Base-by-base conservation (phyloP, 192 early-diverging fungal species). In the Backusella morwellensis region DNA sequence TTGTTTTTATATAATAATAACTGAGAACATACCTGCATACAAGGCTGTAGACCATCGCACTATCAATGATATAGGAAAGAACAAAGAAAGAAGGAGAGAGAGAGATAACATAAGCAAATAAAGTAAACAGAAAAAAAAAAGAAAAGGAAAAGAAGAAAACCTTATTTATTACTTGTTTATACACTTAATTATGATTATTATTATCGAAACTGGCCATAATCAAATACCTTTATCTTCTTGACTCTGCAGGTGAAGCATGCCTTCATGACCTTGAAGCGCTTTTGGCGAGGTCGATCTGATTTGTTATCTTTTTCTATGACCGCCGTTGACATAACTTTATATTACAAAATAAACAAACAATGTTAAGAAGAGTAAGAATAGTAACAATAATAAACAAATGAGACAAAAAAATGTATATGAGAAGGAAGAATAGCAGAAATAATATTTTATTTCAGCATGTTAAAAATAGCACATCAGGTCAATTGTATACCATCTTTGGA, bases 11-110 rank as follows among this genome's bases (percentile, higher is more conserved):
- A 23, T 54, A 12, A 12, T 12, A 12, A 38, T 36, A 41, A n/a
- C 19, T 12, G 59, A 77, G 14, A 35, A 59, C 47, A n/a, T 82
- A 82, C 81, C 77, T 82, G 81, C 81, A 82, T 82, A 47, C 81
- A 82, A 17, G 81, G 81, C 35, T 79, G 77, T 12, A 82, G 35
- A 34, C 81, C 81, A 82, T 82, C 81, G 12, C 81, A 82, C 81
- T 82, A 69, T 23, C 17, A 42, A 68, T n/a, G 38, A 40, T 40
- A 40, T 40, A 1, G 38, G 11, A 38, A 38, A 19, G 32, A 32
- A 32, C 32, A 32, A 54, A 73, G 19, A 21, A 29, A 47, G 12
- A 50, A 36, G 35, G 21, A 76, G 6, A n/a, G 26, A n/a, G 38
- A 42, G 41, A 17, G n/a, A n/a, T 52, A 52, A 15, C 56, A 35